Evolutionary conservation across 169 alveolate species (phyloP).

Genomic region (Cryptosporidium ubiquitum): DNA sequence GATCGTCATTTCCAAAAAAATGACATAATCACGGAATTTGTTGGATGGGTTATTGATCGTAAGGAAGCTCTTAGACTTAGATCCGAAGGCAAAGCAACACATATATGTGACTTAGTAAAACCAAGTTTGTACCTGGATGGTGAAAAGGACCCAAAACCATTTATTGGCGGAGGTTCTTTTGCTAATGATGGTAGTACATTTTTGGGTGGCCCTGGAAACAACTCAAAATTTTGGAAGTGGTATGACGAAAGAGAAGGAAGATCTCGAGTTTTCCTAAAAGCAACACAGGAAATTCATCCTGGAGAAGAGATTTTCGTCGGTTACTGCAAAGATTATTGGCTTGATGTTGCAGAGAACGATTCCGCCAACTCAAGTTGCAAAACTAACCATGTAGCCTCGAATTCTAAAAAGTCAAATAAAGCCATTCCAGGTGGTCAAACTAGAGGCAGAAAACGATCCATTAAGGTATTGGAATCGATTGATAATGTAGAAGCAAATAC

Average conservation of each 20-base stretch:
- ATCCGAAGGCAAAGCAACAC: constrained; percentile 77
- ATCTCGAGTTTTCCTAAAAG: constrained; percentile 78
- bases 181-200: constrained; percentile 81
- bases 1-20: constrained; percentile 75
- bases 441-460: background rate
- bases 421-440: background rate
- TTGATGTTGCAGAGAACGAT: constrained; percentile 73
- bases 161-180: constrained; percentile 80
- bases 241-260: constrained; percentile 80
- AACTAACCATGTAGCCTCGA: background rate
- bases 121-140: constrained; percentile 80
- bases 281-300: constrained; percentile 75
- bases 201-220: constrained; percentile 81
- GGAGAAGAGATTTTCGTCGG: constrained; percentile 80
- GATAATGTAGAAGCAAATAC: background rate
- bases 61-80: constrained; percentile 77
- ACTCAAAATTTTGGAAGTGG: constrained; percentile 79
- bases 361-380: background rate
- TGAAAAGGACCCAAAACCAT: constrained; percentile 77
- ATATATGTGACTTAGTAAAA: constrained; percentile 78
- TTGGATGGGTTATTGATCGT: constrained; percentile 80
- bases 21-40: constrained; percentile 78
- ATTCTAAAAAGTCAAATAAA: background rate
- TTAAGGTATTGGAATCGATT: background rate
- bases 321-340: constrained; percentile 78